phyloP scores from a whole-genome alignment of 1,284 basidiomycete genomes.

The Malassezia dermatis region DNA sequence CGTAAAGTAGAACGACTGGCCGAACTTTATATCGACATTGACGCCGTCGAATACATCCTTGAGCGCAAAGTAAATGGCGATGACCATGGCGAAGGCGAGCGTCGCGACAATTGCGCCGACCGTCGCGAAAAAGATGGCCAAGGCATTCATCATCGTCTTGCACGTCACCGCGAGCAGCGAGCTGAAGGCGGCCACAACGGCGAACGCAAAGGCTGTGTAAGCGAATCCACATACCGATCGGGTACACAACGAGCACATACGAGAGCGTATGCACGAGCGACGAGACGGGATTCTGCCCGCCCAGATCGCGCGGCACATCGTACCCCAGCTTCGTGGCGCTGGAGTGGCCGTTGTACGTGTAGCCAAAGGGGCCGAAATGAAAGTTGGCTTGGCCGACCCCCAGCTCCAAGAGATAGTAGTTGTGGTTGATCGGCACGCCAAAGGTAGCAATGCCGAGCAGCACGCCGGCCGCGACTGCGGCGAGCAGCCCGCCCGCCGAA shows the following conservation, averaged over 20 bases:
- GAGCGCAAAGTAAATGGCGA: neutral
- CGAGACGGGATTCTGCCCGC: neutral
- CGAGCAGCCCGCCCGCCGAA: neutral
- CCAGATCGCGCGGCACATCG: neutral
- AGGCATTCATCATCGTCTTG: neutral
- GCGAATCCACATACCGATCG: conserved; percentile 3
- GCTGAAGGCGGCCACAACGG: neutral
- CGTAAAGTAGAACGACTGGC: conserved; percentile 8
- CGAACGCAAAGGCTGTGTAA: conserved; percentile 10
- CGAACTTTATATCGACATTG: neutral
- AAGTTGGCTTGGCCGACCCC: neutral
- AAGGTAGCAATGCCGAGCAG: conserved; percentile 14
- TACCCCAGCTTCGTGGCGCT: conserved; percentile 6
- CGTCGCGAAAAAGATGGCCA: neutral
- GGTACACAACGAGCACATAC: conserved; percentile 13
- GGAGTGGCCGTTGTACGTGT: neutral
- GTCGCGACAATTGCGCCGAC: neutral
- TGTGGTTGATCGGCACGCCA: conserved; percentile 7
- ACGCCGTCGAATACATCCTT: neutral
- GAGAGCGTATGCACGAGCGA: conserved; percentile 1
- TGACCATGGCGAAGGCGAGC: conserved; percentile 9
- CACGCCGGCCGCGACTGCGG: conserved; percentile 5
- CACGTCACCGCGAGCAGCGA: neutral
- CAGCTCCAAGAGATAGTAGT: neutral
- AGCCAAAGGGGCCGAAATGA: conserved; percentile 12